Percentiles rank a stretch among this genome's conserved stretches.
phyloP scores from a whole-genome alignment of 441 rosid genomes.

The Dalechampia spathulata region DNA sequence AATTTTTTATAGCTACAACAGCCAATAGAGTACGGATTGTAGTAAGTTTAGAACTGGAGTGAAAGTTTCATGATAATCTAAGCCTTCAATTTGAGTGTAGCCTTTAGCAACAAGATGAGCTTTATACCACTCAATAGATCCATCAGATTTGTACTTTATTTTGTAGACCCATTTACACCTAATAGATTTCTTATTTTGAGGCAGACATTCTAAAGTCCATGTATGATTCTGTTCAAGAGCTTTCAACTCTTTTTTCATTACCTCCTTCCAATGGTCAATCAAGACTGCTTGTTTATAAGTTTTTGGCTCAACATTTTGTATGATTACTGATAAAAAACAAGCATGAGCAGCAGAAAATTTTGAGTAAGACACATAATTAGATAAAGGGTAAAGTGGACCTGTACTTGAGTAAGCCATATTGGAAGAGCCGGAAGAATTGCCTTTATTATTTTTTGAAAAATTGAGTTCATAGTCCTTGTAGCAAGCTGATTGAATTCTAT shows the following conservation, averaged over 20 bases:
- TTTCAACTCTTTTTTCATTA: constrained; percentile 2
- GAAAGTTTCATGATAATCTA: constrained; percentile 4
- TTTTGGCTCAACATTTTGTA: background rate
- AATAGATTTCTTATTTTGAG: background rate
- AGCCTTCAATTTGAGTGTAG: background rate
- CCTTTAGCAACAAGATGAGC: constrained; percentile 5
- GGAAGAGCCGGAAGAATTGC: background rate
- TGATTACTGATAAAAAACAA: background rate
- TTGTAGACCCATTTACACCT: constrained; percentile 4
- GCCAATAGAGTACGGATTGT: background rate
- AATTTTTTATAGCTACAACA: background rate
- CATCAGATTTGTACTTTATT: background rate
- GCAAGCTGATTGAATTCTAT: too few species aligned
- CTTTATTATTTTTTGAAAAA: background rate
- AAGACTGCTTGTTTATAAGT: background rate
- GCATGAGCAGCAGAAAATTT: background rate
- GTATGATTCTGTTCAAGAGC: constrained; percentile 6
- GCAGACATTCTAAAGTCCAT: background rate
- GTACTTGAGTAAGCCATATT: background rate
- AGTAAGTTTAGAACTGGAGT: background rate
- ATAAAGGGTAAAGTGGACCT: background rate
- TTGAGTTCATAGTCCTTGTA: background rate
- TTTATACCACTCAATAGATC: background rate
- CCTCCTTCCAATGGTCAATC: background rate
- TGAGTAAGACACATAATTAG: background rate